phyloP scores from a whole-genome alignment of 192 early-diverging fungal species.

The Gaertneriomyces sp. region DNA sequence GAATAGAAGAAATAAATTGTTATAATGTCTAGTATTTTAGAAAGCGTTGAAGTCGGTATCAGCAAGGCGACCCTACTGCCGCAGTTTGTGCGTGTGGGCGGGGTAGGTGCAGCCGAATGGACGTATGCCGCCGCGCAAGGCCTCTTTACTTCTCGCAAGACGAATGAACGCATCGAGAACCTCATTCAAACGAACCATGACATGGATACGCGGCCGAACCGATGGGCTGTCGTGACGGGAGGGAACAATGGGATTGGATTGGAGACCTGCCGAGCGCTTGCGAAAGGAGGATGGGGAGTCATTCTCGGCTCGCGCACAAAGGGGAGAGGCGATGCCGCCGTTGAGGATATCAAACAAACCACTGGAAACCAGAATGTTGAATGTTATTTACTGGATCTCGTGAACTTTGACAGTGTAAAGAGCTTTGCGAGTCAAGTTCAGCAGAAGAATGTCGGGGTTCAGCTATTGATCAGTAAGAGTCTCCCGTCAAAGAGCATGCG shows the following conservation, averaged over 20 bases:
- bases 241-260: conserved; percentile 27
- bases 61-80: neutral
- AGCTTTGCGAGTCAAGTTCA: neutral
- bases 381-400: conserved; percentile 33
- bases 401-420: conserved; percentile 23
- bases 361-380: conserved; percentile 30
- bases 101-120: neutral
- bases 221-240: conserved; percentile 33
- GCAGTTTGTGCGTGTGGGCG: neutral
- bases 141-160: conserved; percentile 1
- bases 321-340: conserved; percentile 21
- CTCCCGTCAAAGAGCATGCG: neutral
- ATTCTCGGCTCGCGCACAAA: conserved; percentile 22
- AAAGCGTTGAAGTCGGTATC: neutral
- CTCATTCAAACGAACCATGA: neutral
- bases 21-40: neutral
- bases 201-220: neutral
- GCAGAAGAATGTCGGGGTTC: neutral
- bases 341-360: conserved; percentile 25
- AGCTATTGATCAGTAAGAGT: conserved; percentile 12
- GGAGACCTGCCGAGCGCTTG: conserved; percentile 12
- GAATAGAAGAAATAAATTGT: too few relatives aligned
- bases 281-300: conserved; percentile 10
- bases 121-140: neutral
- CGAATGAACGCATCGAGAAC: neutral